phyloP scores from a whole-genome alignment of 2,329 filamentous ascomycete species.

The Chrysosporium queenslandicum region DNA sequence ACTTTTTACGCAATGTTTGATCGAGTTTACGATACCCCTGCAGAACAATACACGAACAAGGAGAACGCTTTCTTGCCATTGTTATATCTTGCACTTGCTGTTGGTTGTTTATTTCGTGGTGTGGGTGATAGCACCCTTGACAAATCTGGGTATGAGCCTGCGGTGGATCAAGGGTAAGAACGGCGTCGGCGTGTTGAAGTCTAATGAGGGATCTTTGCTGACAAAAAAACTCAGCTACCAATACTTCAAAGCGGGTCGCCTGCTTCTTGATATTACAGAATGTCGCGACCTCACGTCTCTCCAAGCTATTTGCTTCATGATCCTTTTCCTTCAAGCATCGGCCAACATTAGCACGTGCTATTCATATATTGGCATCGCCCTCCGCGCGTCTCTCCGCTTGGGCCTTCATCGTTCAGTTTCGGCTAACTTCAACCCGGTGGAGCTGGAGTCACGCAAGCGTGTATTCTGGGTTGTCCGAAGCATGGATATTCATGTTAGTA shows the following conservation, averaged over 20 bases:
- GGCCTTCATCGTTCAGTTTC: conserved; percentile 65
- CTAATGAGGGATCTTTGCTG: conserved; percentile 9
- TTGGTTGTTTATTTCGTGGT: conserved; percentile 63
- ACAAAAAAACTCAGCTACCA: conserved; percentile 47
- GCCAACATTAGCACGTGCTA: conserved; percentile 72
- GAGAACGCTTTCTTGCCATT: conserved; percentile 61
- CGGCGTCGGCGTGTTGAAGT: neutral
- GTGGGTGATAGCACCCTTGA: conserved; percentile 43
- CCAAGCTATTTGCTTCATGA: conserved; percentile 68
- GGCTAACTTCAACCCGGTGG: conserved; percentile 59
- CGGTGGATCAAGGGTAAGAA: conserved; percentile 47
- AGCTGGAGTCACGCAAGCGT: conserved; percentile 62
- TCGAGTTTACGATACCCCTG: conserved; percentile 60
- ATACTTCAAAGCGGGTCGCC: conserved; percentile 60
- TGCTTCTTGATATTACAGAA: conserved; percentile 51
- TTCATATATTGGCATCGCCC: conserved; percentile 66
- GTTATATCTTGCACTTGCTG: conserved; percentile 58
- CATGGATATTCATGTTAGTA: conserved; percentile 44
- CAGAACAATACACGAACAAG: conserved; percentile 52
- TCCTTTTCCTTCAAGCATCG: conserved; percentile 69
- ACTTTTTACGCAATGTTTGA: conserved; percentile 70
- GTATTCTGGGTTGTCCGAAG: conserved; percentile 45
- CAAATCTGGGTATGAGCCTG: conserved; percentile 39
- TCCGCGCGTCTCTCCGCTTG: conserved; percentile 65
- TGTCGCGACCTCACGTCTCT: conserved; percentile 65